These are phyloP conservation scores for Podospora appendiculata DNA, from an alignment of 495 filamentous ascomycete species.

Conservation along the genomic window DNA sequence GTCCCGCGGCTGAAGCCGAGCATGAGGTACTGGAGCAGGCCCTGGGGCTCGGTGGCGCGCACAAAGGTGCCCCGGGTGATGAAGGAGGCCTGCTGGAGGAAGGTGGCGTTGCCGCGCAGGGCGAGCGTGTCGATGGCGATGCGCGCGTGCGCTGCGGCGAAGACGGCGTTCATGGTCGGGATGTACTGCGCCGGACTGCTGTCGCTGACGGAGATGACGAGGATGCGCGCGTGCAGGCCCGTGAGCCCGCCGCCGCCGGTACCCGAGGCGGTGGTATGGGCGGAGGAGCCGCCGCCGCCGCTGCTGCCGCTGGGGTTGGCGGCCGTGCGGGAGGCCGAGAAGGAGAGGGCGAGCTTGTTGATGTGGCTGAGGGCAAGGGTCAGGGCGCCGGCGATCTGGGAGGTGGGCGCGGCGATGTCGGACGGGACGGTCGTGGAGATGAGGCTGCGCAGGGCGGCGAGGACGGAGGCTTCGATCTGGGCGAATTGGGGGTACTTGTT, in stretches of 20 bases:
- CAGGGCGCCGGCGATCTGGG: conserved; percentile 83
- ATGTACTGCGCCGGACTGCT: conserved; percentile 89
- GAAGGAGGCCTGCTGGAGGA: conserved; percentile 89
- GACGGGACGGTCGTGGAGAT: conserved; percentile 54
- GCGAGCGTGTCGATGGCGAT: conserved; percentile 90
- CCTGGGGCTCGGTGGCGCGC: conserved; percentile 51
- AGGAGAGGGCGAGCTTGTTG: conserved; percentile 48
- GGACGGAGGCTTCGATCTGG: conserved; percentile 70
- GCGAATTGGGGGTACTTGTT: conserved; percentile 95
- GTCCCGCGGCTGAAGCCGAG: conserved; percentile 64
- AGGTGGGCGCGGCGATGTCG: conserved; percentile 56
- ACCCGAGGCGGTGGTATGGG: conserved; percentile 23
- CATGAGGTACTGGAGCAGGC: conserved; percentile 86
- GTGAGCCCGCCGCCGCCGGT: conserved; percentile 24
- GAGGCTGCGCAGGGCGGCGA: conserved; percentile 59
- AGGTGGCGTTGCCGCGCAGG: conserved; percentile 72
- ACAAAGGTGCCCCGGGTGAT: conserved; percentile 87
- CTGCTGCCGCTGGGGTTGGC: conserved; percentile 16
- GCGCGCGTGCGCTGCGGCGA: conserved; percentile 77
- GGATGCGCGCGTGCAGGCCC: conserved; percentile 70
- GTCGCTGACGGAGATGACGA: conserved; percentile 74
- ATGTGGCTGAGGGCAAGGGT: conserved; percentile 86
- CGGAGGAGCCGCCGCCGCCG: conserved; percentile 17
- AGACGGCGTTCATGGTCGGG: conserved; percentile 94
- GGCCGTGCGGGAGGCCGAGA: conserved; percentile 18